Conservation (phyloP, 2,329 filamentous ascomycete species). For the Beauveria caledonica region DNA sequence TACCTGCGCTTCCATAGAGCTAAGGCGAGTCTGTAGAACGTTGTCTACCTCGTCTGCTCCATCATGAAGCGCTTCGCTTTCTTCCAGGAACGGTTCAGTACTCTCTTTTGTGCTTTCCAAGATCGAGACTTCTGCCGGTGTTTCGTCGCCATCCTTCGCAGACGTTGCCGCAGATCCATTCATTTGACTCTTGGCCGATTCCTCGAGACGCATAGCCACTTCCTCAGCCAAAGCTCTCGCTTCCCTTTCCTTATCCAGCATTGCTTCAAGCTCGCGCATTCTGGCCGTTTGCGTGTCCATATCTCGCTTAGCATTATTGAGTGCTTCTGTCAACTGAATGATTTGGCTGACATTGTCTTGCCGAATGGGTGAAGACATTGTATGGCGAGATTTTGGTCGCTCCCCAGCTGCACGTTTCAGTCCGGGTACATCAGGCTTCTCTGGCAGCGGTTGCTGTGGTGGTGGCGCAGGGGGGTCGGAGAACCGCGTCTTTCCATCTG, state of each 20-base stretch:
- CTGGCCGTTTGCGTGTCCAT: slow-evolving; percentile 74
- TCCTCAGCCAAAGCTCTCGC: slow-evolving; percentile 82
- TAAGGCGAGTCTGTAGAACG: slow-evolving; percentile 57
- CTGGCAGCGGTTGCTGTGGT: slow-evolving; percentile 84
- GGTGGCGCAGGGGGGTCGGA: slow-evolving; percentile 90
- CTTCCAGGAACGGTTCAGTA: slow-evolving; percentile 23
- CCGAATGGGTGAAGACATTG: slow-evolving; percentile 50
- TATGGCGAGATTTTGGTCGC: slow-evolving; percentile 51
- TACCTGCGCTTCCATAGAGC: slow-evolving; percentile 72
- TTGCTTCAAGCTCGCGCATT: slow-evolving; percentile 67
- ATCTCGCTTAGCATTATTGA: slow-evolving; percentile 77
- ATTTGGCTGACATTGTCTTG: slow-evolving; percentile 63
- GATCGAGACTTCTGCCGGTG: slow-evolving; percentile 12
- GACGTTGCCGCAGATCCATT: slow-evolving; percentile 18
- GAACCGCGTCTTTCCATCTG: slow-evolving; percentile 75
- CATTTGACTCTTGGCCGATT: slow-evolving; percentile 33
- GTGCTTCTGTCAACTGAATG: slow-evolving; percentile 71
- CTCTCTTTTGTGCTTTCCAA: slow-evolving; percentile 11
- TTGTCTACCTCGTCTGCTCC: slow-evolving; percentile 28
- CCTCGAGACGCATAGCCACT: slow-evolving; percentile 60
- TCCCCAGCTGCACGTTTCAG: slow-evolving; percentile 72
- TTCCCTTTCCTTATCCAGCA: slow-evolving; percentile 69
- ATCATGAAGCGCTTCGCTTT: slow-evolving; percentile 32
- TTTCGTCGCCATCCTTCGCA: slow-evolving; percentile 16
- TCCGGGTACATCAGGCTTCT: slow-evolving; percentile 76